Conservation (phyloP, 1,139 yeast genomes). For the Sugiyamaella castrensis region DNA sequence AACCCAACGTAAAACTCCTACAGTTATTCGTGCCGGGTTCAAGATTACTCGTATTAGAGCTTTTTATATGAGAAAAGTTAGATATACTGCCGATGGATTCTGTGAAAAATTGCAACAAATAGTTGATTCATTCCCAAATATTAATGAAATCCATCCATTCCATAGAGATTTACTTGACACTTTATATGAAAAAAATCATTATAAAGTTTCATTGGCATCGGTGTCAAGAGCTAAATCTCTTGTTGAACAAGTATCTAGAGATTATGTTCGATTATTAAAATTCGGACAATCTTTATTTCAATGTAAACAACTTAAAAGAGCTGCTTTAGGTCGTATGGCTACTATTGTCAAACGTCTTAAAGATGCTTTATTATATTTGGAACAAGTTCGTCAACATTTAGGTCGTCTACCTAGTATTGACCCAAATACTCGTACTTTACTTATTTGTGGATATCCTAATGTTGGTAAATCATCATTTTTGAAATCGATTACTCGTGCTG, state of each 20-base stretch:
- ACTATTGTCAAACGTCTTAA: conserved; percentile 91
- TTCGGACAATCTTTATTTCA: conserved; percentile 97
- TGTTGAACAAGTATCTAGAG: conserved; percentile 94
- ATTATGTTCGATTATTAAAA: conserved; percentile 86
- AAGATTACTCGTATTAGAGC: conserved; percentile 94
- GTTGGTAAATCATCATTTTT: conserved; percentile 97
- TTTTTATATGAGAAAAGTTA: conserved; percentile 97
- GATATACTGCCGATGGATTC: conserved; percentile 94
- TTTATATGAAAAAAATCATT: conserved; percentile 94
- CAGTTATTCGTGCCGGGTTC: conserved; percentile 96
- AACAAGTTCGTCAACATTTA: conserved; percentile 98
- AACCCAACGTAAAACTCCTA: conserved; percentile 97
- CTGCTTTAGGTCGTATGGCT: conserved; percentile 99
- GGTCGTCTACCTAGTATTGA: conserved; percentile 98
- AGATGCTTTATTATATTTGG: conserved; percentile 89
- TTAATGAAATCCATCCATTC: conserved; percentile 97
- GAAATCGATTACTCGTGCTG: conserved; percentile 92
- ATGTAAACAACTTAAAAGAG: conserved; percentile 96
- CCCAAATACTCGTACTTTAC: conserved; percentile 95
- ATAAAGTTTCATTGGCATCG: conserved; percentile 95
- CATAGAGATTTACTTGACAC: conserved; percentile 98
- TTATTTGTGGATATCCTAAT: conserved; percentile 98
- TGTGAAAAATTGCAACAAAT: conserved; percentile 85
- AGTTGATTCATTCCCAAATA: conserved; percentile 87
- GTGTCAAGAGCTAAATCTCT: conserved; percentile 89